Evolutionary conservation across 2,329 filamentous ascomycete species (phyloP).

Genomic region (Cladobotryum protrusum): DNA sequence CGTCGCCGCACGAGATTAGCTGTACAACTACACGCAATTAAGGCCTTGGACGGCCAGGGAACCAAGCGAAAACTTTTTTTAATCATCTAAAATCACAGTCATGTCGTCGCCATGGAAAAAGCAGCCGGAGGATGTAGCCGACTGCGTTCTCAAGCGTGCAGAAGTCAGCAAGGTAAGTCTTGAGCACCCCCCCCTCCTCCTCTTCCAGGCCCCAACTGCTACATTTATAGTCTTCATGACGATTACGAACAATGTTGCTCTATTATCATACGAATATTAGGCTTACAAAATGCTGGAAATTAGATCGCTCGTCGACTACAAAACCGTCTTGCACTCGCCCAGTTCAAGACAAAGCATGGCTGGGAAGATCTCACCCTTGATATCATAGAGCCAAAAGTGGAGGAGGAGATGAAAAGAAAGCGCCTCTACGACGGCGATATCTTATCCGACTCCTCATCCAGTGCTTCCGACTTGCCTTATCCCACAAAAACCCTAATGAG

Average conservation of each 20-base stretch:
- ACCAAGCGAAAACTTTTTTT: no score
- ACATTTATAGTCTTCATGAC: neutral
- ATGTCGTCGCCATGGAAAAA: constrained; percentile 59
- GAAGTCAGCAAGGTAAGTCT: constrained; percentile 67
- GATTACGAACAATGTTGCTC: neutral
- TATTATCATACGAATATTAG: neutral
- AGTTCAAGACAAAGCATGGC: constrained; percentile 94
- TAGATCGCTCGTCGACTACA: constrained; percentile 91
- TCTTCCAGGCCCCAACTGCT: neutral
- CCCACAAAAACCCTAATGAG: constrained; percentile 66
- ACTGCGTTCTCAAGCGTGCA: constrained; percentile 64
- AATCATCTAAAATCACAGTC: neutral
- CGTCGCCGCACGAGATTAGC: no score
- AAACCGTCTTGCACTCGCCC: constrained; percentile 88
- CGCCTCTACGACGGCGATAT: constrained; percentile 65
- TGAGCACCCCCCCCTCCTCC: constrained; percentile 1
- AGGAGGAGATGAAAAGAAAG: constrained; percentile 71
- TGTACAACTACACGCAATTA: no score
- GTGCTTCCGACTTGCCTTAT: constrained; percentile 70
- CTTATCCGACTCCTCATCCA: constrained; percentile 81
- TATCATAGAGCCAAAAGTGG: constrained; percentile 75
- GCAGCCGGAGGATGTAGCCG: constrained; percentile 58
- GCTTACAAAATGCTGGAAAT: constrained; percentile 11
- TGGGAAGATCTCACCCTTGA: constrained; percentile 87
- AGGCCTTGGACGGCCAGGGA: no score